These are phyloP conservation scores for Saturnispora besseyi DNA, from an alignment of 805 yeast genomes.

Conservation along the genomic window DNA sequence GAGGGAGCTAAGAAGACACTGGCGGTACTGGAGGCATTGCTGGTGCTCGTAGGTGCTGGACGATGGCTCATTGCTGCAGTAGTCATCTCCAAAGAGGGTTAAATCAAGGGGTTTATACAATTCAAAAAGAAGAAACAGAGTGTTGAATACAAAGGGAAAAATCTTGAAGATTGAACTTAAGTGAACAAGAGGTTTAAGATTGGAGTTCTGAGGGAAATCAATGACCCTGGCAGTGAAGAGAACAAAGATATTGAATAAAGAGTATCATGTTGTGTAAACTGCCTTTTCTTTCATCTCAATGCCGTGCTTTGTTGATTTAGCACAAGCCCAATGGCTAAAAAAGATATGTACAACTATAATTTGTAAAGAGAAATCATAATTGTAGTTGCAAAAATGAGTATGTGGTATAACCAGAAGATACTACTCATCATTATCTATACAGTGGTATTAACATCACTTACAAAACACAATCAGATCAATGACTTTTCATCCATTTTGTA, in stretches of 20 bases:
- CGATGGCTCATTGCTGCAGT: conserved; percentile 5
- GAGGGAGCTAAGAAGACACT: background rate
- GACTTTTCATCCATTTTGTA: background rate
- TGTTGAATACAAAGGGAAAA: background rate
- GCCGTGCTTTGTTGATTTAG: too few species aligned
- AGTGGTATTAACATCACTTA: background rate
- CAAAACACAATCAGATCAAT: background rate
- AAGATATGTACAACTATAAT: background rate
- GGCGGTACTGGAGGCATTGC: background rate
- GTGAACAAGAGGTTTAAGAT: background rate
- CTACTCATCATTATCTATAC: background rate
- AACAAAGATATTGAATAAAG: too few species aligned
- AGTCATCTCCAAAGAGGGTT: background rate
- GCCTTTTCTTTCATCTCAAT: too few species aligned
- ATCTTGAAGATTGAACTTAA: background rate
- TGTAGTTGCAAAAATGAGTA: background rate
- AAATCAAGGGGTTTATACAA: background rate
- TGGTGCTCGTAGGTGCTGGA: background rate
- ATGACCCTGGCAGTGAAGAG: too few species aligned
- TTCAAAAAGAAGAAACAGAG: background rate
- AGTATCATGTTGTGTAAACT: too few species aligned
- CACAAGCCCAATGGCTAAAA: background rate
- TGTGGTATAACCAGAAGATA: background rate
- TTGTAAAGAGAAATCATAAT: background rate
- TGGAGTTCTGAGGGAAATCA: background rate